Evolutionary conservation across 495 filamentous ascomycete species (phyloP).

Genomic region (Trichoderma erinaceum): DNA sequence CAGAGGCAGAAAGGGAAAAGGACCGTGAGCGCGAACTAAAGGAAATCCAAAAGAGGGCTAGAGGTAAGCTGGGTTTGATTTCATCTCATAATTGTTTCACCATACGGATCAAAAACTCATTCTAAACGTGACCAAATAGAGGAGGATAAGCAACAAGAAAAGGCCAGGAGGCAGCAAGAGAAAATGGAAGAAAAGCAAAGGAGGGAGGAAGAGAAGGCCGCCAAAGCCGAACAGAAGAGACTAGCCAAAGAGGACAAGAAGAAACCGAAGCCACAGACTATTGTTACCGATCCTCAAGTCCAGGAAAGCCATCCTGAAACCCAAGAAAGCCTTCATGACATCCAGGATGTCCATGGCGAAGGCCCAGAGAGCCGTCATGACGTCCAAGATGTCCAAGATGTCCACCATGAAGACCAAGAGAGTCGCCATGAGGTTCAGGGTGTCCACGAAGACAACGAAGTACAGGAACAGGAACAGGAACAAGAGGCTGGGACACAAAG

Average conservation of each 20-base stretch:
- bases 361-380: too few species aligned
- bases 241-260: constrained; percentile 39
- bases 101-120: background rate
- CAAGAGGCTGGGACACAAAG: constrained; percentile 16
- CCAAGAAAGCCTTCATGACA: too few species aligned
- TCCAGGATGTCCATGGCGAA: too few species aligned
- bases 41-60: constrained; percentile 37
- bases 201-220: constrained; percentile 47
- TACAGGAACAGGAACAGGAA: constrained; percentile 9
- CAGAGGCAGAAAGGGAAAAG: constrained; percentile 39
- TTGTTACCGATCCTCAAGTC: constrained; percentile 10
- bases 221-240: constrained; percentile 44
- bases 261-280: constrained; percentile 22
- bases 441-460: background rate
- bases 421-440: too few species aligned
- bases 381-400: too few species aligned
- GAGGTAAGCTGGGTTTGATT: constrained; percentile 29
- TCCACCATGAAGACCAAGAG: too few species aligned
- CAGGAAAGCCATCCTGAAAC: background rate
- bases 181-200: constrained; percentile 43
- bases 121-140: constrained; percentile 28
- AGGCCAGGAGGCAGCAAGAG: constrained; percentile 42
- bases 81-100: background rate
- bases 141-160: constrained; percentile 47
- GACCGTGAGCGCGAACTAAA: constrained; percentile 41